A percentile compares a stretch with the other conserved stretches of the same genome.
phyloP scores from a whole-genome alignment of 2,329 filamentous ascomycete species.

The Epichloe typhina region DNA sequence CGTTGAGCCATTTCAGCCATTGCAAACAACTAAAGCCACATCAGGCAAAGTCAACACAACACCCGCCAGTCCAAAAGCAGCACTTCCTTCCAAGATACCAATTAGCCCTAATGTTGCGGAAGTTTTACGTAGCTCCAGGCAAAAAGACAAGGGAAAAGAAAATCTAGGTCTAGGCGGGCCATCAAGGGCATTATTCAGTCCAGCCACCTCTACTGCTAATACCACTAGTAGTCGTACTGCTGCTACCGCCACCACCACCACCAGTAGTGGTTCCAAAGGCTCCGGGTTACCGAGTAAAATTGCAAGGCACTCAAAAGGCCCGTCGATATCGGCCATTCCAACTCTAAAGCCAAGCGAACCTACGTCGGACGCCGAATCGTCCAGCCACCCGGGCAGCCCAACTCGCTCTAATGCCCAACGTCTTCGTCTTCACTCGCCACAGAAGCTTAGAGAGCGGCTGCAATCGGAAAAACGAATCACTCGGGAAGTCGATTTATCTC shows the following conservation, averaged over 20 bases:
- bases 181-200: background rate
- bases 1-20: constrained; percentile 27
- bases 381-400: constrained; percentile 14
- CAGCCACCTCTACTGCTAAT: background rate
- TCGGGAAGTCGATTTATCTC: constrained; percentile 51
- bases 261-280: constrained; percentile 3
- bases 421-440: constrained; percentile 55
- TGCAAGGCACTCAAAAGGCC: constrained; percentile 31
- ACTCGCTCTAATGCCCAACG: constrained; percentile 29
- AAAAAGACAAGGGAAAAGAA: constrained; percentile 30
- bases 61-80: constrained; percentile 26
- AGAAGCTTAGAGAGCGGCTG: constrained; percentile 72
- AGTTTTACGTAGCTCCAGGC: constrained; percentile 27
- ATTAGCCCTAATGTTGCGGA: constrained; percentile 31
- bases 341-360: constrained; percentile 31
- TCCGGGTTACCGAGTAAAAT: constrained; percentile 16
- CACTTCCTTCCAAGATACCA: constrained; percentile 37
- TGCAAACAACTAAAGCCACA: constrained; percentile 39
- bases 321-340: constrained; percentile 42
- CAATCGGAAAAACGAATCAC: constrained; percentile 68
- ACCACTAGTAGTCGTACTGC: background rate
- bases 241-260: background rate
- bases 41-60: constrained; percentile 41
- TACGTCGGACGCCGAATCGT: constrained; percentile 13
- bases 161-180: constrained; percentile 16